phyloP scores from a whole-genome alignment of 2,329 filamentous ascomycete species.

The Fusarium coffeatum region DNA sequence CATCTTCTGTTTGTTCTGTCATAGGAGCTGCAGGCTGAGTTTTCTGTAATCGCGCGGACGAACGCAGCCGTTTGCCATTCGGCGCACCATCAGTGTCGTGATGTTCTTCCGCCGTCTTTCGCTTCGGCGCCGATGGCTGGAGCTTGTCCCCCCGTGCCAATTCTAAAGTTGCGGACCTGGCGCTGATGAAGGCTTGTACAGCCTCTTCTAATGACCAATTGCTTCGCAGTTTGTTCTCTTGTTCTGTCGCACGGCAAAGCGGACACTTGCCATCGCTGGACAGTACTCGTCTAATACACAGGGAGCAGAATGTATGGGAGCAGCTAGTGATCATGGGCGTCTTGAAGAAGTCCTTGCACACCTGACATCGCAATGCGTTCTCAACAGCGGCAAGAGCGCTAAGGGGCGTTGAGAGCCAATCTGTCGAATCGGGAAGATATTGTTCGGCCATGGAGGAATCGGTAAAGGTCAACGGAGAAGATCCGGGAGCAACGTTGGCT shows the following conservation, averaged over 20 bases:
- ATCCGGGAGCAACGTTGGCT: neutral
- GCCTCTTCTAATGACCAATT: constrained; percentile 90
- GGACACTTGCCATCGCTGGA: constrained; percentile 89
- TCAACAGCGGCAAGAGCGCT: constrained; percentile 77
- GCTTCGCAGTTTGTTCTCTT: constrained; percentile 84
- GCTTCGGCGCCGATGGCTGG: constrained; percentile 58
- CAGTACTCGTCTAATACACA: constrained; percentile 91
- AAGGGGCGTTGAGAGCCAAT: constrained; percentile 81
- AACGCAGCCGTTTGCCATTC: constrained; percentile 63
- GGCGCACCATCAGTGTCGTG: constrained; percentile 45
- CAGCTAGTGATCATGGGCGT: constrained; percentile 96
- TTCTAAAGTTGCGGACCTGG: constrained; percentile 70
- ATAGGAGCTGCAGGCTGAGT: constrained; percentile 52
- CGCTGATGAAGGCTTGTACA: constrained; percentile 79
- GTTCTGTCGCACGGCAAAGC: constrained; percentile 80
- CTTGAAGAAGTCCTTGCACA: constrained; percentile 97
- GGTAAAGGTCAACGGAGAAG: neutral
- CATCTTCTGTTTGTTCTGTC: constrained; percentile 25
- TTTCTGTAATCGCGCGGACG: constrained; percentile 62
- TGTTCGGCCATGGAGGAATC: constrained; percentile 47
- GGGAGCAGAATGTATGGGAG: constrained; percentile 94
- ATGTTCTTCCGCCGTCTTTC: constrained; percentile 58
- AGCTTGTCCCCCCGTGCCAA: constrained; percentile 64
- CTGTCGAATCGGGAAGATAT: constrained; percentile 79
- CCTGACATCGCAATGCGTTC: constrained; percentile 88